Base-by-base conservation (phyloP, 345 rosid species). In the Eucalyptus erythrocorys region DNA sequence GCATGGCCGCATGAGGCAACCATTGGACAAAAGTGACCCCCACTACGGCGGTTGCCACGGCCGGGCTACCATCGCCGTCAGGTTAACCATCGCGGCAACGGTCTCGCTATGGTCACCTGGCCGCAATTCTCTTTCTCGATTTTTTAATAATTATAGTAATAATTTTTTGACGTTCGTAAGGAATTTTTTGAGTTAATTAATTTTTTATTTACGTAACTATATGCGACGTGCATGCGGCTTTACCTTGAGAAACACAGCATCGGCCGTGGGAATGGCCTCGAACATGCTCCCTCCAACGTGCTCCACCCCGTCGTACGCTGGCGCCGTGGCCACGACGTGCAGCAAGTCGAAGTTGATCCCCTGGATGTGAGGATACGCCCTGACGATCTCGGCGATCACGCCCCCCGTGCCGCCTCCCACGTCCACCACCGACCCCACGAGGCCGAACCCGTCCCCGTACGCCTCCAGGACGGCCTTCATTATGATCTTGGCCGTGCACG, bases 251-350 rank as follows among this genome's bases (percentile, higher is more conserved):
- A 91, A 76, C 45, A 86, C 86, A 1, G 88, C 91, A 85, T 91
- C 92, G 40, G 92, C 91, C 13, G 6, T n/a, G 14, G 91, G 92
- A 88, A 91, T 59, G 30, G 86, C 59, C 37, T 86, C 90, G 12
- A 91, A 91, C 91, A 91, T 91, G 89, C 32, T 82, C 7, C 92
- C 92, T 15, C 87, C 91, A 13, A 82, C 87, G 34, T 89, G 92
- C 24, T 85, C 50, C 24, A 91, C 89, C 19, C 92, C 91, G 1
- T 84, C 66, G 32, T 53, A 7, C 6, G 12, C n/a, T 37, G 90
- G 90, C 6, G 92, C 92, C 17, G 90, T 51, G 17, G 87, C 66
- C 17, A 88, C 85, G 9, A 91, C 92, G 40, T 89, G 91, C 4
- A 89, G 89, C 80, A 91, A 49, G 80, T 91, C 92, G 24, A 91